These are phyloP conservation scores for Penicillium sp. DNA, from an alignment of 2,329 filamentous ascomycete genomes.

Conservation along the genomic window DNA sequence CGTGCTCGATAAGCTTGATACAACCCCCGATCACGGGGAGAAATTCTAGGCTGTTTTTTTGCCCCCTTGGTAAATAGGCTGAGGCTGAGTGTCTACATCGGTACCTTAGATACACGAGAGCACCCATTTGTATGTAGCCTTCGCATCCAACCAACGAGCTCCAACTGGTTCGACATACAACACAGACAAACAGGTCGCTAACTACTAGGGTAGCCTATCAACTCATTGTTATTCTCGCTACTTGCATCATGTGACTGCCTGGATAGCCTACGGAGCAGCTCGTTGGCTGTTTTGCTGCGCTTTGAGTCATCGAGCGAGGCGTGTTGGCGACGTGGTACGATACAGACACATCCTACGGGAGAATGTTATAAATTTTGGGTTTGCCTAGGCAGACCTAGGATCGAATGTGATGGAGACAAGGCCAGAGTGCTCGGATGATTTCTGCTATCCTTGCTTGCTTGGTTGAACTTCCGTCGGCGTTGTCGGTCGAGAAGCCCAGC, in stretches of 20 bases:
- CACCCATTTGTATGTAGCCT: too few relatives aligned
- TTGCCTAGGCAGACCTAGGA: neutral
- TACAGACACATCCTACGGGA: neutral
- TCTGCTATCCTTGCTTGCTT: neutral
- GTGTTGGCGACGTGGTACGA: constrained; percentile 1
- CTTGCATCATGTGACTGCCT: neutral
- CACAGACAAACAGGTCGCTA: neutral
- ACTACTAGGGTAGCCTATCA: neutral
- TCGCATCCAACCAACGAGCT: neutral
- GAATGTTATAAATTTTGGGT: neutral
- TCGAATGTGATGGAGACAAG: neutral
- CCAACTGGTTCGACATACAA: neutral
- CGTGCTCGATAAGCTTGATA: neutral
- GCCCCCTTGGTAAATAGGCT: neutral
- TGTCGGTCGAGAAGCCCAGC: neutral
- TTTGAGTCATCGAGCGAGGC: constrained; percentile 6
- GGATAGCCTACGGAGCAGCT: neutral
- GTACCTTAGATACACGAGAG: neutral
- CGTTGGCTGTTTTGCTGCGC: neutral
- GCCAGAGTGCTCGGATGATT: neutral
- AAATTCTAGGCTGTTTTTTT: neutral
- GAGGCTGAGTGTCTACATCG: neutral
- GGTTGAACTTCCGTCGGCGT: neutral
- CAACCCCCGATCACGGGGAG: neutral
- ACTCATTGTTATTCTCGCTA: neutral